Evolutionary conservation across 2,329 filamentous ascomycete species (phyloP), one percentile per base, ranked within the genome.

Genomic region (Claviceps sp.): DNA sequence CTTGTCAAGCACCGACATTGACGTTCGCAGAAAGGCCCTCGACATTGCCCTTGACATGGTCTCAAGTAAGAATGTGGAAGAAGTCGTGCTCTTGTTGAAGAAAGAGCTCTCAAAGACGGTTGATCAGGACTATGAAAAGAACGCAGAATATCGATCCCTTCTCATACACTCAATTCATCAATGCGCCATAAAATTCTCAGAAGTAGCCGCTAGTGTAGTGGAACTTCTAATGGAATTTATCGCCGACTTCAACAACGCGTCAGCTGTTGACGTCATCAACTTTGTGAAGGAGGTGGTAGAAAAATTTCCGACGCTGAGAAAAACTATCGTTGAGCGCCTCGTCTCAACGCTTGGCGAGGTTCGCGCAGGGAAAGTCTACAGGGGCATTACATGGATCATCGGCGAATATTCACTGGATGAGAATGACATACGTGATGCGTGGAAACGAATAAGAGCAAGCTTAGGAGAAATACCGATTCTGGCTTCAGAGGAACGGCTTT

Each of bases 271-370:
- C 68, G 91, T 98, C 51, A 97, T 98, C 64, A 90, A 89, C 52
- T 98, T 98, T 64, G 90, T 98, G 57, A 98, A 98, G 71, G 93
- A 98, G 67, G 93, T 98, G 3, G 91, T 97, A 6, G 93, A 98
- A 71, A 95, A 95, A 64, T 98, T 97, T 74, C 93, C 93, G 7
- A 83, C 87, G 60, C 78, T 98, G 53, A 84, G 93, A 55, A 81
- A 84, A 37, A 86, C 87, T 1, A 97, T 98, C 59, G 85, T 97
- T 6, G 82, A 86, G 62, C 85, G 90, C 55, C 75, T 98, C 16
- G 90, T 97, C 6, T 85, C 87, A 14, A 97, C 93, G 1, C 75
- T 98, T 45, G 84, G 84, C 61, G 93, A 98, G 67, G 93, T 98
- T 26, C 84, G 93, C 54, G 90, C 93, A 56, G 93, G 93, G 46